Evolutionary conservation across 2,329 filamentous ascomycete species (phyloP), one percentile per base, ranked within the genome.

Genomic region (Aspergillus fumigatus): DNA sequence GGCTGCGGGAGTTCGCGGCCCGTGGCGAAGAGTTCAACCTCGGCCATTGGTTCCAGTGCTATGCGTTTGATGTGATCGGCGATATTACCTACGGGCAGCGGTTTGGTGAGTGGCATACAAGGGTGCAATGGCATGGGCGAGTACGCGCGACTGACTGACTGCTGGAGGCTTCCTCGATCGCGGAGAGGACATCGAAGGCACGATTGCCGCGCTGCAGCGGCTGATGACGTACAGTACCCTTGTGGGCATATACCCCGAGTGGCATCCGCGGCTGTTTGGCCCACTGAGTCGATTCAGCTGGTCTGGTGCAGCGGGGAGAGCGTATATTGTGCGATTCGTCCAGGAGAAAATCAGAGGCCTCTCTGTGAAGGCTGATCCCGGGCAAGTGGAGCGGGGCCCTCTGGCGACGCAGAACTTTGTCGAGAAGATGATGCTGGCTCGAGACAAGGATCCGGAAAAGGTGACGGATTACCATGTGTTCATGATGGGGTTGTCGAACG

Each of bases 21-120:
- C 52, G 56, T 0, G 63, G 63, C 0, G 17, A 67, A 3, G 53
- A 58, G 0, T 60, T 82, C 3, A 71, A 83, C 57, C 60, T 73
- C 0, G 65, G 65, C 1, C 57, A 82, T 51, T 73, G 70, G 69
- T 63, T 73, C 38, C 70, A 73, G 50, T 72, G 68, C 26, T 73
- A 72, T 56, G 68, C 70, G 1, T 72, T 73, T 51, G 70, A 73
- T 50, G 79, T 82, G 1, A 81, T 84, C 29, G 80, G 79, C 0
- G 73, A 78, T 40, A 79, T 84, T 19, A 81, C 78, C 0, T 77
- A 76, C 35, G 67, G 69, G 11, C 56, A 68, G 52, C 59, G 66
- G 40, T 68, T 67, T 43, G 67, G 69, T 68, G 54, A 54, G 55
- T 23, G 23, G 23, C 3, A 23, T 23, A 23, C 4, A 23, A 23